phyloP scores from a whole-genome alignment of 2,329 filamentous ascomycete genomes.

The Penicillium sp. region DNA sequence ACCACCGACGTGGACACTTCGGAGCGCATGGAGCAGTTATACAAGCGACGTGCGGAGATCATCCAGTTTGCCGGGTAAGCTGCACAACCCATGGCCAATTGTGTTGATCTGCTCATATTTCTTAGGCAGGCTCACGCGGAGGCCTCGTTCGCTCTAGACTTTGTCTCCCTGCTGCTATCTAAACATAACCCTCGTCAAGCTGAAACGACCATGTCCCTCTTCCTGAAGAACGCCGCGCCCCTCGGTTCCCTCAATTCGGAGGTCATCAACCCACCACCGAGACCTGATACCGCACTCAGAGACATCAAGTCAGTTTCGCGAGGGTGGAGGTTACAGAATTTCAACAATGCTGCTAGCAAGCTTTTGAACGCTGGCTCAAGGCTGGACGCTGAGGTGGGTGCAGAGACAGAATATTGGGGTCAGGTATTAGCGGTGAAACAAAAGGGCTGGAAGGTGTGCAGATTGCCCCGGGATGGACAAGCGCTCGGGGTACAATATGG shows the following conservation, averaged over 20 bases:
- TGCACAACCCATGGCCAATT: not conserved
- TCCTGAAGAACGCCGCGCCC: slow-evolving; percentile 72
- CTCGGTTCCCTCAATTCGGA: slow-evolving; percentile 75
- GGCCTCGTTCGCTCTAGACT: slow-evolving; percentile 73
- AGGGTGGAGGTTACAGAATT: slow-evolving; percentile 79
- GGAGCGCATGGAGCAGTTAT: slow-evolving; percentile 47
- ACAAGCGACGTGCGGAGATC: slow-evolving; percentile 52
- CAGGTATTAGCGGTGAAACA: slow-evolving; percentile 81
- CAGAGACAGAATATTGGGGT: slow-evolving; percentile 87
- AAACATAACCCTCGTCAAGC: slow-evolving; percentile 77
- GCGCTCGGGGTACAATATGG: slow-evolving; percentile 87
- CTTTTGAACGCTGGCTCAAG: slow-evolving; percentile 73
- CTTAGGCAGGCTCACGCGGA: slow-evolving; percentile 52
- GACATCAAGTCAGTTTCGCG: slow-evolving; percentile 60
- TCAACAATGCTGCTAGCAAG: slow-evolving; percentile 75
- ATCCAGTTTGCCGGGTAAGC: slow-evolving; percentile 49
- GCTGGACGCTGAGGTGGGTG: slow-evolving; percentile 75
- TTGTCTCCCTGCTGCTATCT: slow-evolving; percentile 81
- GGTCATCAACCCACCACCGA: slow-evolving; percentile 64
- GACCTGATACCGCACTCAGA: slow-evolving; percentile 59
- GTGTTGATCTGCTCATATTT: slow-evolving; percentile 12
- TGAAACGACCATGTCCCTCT: slow-evolving; percentile 70
- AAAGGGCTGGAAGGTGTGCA: slow-evolving; percentile 84
- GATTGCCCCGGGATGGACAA: slow-evolving; percentile 73
- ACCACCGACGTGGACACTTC: slow-evolving; percentile 40